These are phyloP conservation scores for Lactifluus piperatus DNA, from an alignment of 768 basidiomycete genomes.

Conservation along the genomic window DNA sequence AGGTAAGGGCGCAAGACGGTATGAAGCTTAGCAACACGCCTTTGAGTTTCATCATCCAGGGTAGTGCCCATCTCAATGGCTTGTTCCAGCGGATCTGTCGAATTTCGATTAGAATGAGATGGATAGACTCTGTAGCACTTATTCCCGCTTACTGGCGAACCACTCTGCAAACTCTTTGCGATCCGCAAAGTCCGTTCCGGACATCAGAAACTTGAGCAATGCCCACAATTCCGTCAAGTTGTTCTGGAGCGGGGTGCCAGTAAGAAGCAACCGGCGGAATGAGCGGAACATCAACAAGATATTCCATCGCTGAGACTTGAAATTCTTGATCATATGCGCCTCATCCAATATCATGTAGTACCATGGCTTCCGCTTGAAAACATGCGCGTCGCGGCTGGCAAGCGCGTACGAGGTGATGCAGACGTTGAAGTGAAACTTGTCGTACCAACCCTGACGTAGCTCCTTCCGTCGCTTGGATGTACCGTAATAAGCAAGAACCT, in stretches of 20 bases:
- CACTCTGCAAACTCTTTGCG: constrained; percentile 91
- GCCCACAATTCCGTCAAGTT: constrained; percentile 96
- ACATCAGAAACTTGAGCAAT: constrained; percentile 89
- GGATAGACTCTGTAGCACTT: neutral
- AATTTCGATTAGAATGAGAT: constrained; percentile 3
- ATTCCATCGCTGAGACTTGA: constrained; percentile 90
- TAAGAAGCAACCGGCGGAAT: constrained; percentile 79
- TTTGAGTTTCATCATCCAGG: constrained; percentile 75
- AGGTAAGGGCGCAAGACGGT: constrained; percentile 94
- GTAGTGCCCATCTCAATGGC: constrained; percentile 79
- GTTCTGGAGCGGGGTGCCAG: constrained; percentile 95
- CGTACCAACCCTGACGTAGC: constrained; percentile 83
- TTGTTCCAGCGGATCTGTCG: constrained; percentile 83
- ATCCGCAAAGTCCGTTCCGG: constrained; percentile 81
- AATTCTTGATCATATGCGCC: constrained; percentile 98
- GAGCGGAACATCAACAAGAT: constrained; percentile 83
- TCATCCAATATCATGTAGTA: constrained; percentile 96
- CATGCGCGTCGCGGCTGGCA: constrained; percentile 83
- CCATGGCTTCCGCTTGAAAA: constrained; percentile 90
- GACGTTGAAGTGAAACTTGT: constrained; percentile 84
- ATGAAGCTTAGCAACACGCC: constrained; percentile 82
- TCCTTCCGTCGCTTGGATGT: constrained; percentile 83
- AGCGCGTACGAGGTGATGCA: constrained; percentile 93
- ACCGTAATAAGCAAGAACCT: constrained; percentile 85
- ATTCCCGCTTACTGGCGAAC: constrained; percentile 77